Evolutionary conservation across 2,329 filamentous ascomycete species (phyloP).

Genomic region (Atkinsonella texensis): DNA sequence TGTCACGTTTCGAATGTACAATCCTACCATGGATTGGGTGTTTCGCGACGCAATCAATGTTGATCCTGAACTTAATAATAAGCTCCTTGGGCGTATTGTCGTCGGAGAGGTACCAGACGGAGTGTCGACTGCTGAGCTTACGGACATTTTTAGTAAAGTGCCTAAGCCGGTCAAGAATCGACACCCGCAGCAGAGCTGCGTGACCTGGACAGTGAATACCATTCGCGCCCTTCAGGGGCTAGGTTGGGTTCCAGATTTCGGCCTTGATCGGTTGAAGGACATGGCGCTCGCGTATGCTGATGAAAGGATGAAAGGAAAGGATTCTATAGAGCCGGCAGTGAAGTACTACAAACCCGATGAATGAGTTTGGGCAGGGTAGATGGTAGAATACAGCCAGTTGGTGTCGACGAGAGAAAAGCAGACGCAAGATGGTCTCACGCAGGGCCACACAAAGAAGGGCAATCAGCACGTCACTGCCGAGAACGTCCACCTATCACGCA

Average conservation of each 20-base stretch:
- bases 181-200: constrained; percentile 23
- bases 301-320: constrained; percentile 12
- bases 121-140: constrained; percentile 11
- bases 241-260: constrained; percentile 15
- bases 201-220: constrained; percentile 19
- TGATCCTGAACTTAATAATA: constrained; percentile 10
- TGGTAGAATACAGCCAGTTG: too few relatives aligned
- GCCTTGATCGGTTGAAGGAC: constrained; percentile 15
- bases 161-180: constrained; percentile 19
- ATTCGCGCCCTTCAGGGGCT: constrained; percentile 14
- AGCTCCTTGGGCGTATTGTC: constrained; percentile 17
- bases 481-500: too few relatives aligned
- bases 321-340: constrained; percentile 9
- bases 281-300: constrained; percentile 18
- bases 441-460: too few relatives aligned
- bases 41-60: constrained; percentile 11
- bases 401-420: too few relatives aligned
- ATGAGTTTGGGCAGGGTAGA: too few relatives aligned
- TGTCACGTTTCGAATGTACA: constrained; percentile 18
- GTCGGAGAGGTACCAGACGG: constrained; percentile 14
- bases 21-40: constrained; percentile 22
- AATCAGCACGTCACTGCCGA: too few relatives aligned
- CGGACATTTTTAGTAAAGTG: constrained; percentile 12
- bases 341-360: background rate
- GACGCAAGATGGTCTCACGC: too few relatives aligned